Evolutionary conservation across 345 rosid genomes (phyloP), one percentile per base, ranked within the genome.

Genomic region (Nasturtium officinale): DNA sequence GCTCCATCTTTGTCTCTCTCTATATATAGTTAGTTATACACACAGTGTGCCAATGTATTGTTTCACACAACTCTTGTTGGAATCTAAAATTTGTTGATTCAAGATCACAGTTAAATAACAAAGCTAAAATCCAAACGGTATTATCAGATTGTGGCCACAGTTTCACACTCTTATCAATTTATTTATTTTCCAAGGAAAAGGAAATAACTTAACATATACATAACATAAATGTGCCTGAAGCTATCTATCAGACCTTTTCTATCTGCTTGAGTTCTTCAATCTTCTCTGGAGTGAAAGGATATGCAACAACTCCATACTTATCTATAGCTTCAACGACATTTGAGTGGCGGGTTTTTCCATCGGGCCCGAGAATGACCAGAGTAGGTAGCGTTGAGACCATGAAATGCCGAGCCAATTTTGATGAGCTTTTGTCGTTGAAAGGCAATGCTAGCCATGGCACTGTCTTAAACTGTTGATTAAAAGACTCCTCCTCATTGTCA

Each of bases 361-460:
- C 94, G 1, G 83, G 81, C 6, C 97, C 87, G 51, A 90, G 83
- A 63, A 89, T 83, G 68, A 86, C 85, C 73, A 93, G 67, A 1
- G 79, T 74, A 5, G 97, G 96, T 73, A 87, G 63, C 18, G 76
- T 53, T 3, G 71, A 60, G 3, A 85, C 76, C 76, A 86, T 85
- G 77, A 93, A 90, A 60, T 85, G 87, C 16, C 82, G 68, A 29
- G 73, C 61, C 64, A 93, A 71, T 76, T 81, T 87, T 18, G 75
- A 73, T 5, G 84, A 32, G 70, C 73, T 81, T 73, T 75, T 68
- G 83, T 89, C 90, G 30, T 65, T 62, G 56, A 81, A 85, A 7
- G 96, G 97, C 71, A 83, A 67, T n/a, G 90, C 88, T 58, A 87
- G 69, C 96, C 96, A 87, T 29, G 94, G 94, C 77, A 79, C 77